These are phyloP conservation scores for Luffa acutangula DNA, from an alignment of 306 rosid species.

Conservation along the genomic window DNA sequence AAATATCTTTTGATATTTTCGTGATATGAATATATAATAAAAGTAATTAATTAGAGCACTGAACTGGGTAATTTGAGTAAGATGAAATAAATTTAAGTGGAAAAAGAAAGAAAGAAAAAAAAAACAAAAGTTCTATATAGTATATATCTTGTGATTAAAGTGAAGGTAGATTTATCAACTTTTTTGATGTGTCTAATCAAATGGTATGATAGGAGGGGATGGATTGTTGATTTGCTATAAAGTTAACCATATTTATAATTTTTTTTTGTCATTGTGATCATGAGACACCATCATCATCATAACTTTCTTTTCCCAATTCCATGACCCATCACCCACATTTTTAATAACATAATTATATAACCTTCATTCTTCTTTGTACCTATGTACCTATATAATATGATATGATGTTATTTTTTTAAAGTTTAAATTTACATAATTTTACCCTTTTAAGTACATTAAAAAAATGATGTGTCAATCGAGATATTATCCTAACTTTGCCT, in stretches of 20 bases:
- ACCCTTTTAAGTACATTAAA: neutral
- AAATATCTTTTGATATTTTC: too few species aligned
- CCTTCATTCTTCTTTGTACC: neutral
- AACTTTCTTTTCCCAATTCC: neutral
- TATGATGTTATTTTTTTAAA: neutral
- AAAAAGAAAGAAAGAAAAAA: neutral
- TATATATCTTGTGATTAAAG: neutral
- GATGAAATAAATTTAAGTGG: neutral
- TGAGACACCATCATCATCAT: neutral
- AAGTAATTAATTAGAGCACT: too few species aligned
- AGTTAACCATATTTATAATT: neutral
- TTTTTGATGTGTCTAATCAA: constrained; percentile 2
- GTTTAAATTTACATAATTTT: neutral
- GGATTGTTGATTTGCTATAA: constrained; percentile 2
- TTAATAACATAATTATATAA: neutral
- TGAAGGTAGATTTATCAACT: neutral
- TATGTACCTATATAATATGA: neutral
- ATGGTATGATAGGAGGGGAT: neutral
- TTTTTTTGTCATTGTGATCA: neutral
- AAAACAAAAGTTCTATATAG: neutral
- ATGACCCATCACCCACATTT: neutral
- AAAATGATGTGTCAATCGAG: too few species aligned
- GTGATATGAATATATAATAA: too few species aligned
- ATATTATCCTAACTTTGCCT: too few species aligned
- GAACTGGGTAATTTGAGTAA: neutral